Conservation (phyloP, 2,329 filamentous ascomycete species). For the Hypoxylon sp. region DNA sequence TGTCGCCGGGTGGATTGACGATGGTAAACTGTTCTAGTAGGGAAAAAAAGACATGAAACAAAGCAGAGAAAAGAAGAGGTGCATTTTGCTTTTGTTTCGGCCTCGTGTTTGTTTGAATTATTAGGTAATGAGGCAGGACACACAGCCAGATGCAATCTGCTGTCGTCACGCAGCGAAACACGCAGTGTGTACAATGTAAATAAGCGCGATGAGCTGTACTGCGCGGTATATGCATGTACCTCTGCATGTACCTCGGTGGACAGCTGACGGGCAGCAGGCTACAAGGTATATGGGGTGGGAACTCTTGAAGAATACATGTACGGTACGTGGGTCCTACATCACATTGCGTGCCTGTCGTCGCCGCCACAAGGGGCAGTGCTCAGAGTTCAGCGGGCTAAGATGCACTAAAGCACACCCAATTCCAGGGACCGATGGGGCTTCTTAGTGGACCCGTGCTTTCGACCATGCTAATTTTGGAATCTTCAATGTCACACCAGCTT, state of each 20-base stretch:
- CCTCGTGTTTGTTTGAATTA: conserved; percentile 41
- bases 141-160: conserved; percentile 17
- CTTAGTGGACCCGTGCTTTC: not conserved
- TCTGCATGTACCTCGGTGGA: conserved; percentile 8
- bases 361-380: conserved; percentile 23
- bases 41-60: conserved; percentile 13
- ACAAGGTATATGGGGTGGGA: not conserved
- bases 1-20: conserved; percentile 15
- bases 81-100: conserved; percentile 30
- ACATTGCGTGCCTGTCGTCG: conserved; percentile 24
- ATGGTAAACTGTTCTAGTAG: conserved; percentile 7
- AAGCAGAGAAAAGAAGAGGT: conserved; percentile 12
- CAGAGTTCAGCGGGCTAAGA: conserved; percentile 7
- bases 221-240: conserved; percentile 5
- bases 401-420: conserved; percentile 7
- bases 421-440: conserved; percentile 10
- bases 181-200: conserved; percentile 5
- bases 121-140: conserved; percentile 46
- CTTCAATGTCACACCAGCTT: conserved; percentile 31
- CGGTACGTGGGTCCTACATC: conserved; percentile 11
- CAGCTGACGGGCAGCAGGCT: not conserved
- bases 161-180: conserved; percentile 36
- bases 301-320: not conserved
- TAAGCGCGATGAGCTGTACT: conserved; percentile 26
- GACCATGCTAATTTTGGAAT: conserved; percentile 34